phyloP scores from a whole-genome alignment of 2,329 filamentous ascomycete genomes.

The Metarhizium album region DNA sequence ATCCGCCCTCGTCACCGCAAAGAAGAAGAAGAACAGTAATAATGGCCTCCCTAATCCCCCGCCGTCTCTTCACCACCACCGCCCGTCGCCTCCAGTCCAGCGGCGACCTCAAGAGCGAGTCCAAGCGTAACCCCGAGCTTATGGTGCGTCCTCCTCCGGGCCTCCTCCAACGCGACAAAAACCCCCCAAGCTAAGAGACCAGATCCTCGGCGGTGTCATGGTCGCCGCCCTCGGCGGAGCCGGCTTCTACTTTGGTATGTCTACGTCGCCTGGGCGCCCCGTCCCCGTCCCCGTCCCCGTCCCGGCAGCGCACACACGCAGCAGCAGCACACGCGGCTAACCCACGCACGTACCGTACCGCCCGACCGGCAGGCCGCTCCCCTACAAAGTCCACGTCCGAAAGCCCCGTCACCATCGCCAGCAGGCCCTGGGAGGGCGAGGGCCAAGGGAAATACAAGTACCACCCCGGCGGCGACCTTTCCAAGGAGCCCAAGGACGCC shows the following conservation, averaged over 20 bases:
- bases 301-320: too few relatives aligned
- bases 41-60: slow-evolving; percentile 48
- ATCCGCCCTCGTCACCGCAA: not conserved
- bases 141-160: slow-evolving; percentile 25
- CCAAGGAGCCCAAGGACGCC: slow-evolving; percentile 69
- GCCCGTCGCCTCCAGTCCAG: slow-evolving; percentile 39
- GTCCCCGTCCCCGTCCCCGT: too few relatives aligned
- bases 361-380: slow-evolving; percentile 51
- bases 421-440: slow-evolving; percentile 85
- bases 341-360: not conserved
- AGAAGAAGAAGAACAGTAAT: slow-evolving; percentile 14
- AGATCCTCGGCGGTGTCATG: slow-evolving; percentile 92
- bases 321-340: too few relatives aligned
- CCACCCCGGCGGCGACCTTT: slow-evolving; percentile 75
- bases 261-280: not conserved
- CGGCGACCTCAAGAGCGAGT: slow-evolving; percentile 43
- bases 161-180: slow-evolving; percentile 1
- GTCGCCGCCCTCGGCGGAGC: slow-evolving; percentile 76
- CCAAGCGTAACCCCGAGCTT: slow-evolving; percentile 42
- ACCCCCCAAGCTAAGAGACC: not conserved
- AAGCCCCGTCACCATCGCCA: slow-evolving; percentile 60
- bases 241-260: slow-evolving; percentile 76
- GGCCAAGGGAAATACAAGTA: slow-evolving; percentile 61
- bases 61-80: slow-evolving; percentile 44
- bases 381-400: slow-evolving; percentile 82